Evolutionary conservation across 2,329 filamentous ascomycete genomes (phyloP).

Genomic region (Dryadomyces quercivorus): DNA sequence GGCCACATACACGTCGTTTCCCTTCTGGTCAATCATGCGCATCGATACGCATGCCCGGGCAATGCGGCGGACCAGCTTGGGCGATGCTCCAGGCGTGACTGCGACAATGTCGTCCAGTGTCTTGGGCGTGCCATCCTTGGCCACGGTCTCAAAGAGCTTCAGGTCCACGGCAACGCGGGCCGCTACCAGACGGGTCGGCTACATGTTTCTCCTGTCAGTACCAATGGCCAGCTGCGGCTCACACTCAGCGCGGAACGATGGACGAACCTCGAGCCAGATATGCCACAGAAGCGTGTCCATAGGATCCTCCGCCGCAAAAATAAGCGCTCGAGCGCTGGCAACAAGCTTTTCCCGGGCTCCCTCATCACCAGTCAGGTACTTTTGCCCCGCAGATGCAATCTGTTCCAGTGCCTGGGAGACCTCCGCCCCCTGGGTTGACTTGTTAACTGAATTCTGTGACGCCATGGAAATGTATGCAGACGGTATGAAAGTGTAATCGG

Average conservation of each 20-base stretch:
- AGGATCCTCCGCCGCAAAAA: conserved; percentile 1
- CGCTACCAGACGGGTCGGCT: not conserved
- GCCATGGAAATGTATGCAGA: not conserved
- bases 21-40: not conserved
- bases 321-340: not conserved
- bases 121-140: not conserved
- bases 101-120: not conserved
- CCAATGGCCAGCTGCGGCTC: too few relatives aligned
- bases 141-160: not conserved
- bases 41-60: conserved; percentile 1
- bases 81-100: not conserved
- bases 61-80: not conserved
- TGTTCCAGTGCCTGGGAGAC: not conserved
- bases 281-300: conserved; percentile 1
- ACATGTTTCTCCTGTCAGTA: too few relatives aligned
- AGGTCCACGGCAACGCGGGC: not conserved
- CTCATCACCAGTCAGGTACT: not conserved
- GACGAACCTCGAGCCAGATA: not conserved
- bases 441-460: not conserved
- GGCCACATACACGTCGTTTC: not conserved
- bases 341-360: not conserved
- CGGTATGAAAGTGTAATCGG: too few relatives aligned
- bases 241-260: too few relatives aligned
- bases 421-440: not conserved
- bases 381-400: not conserved